Evolutionary conservation across 768 basidiomycete genomes (phyloP).

Genomic region (Austroboletus festivus): DNA sequence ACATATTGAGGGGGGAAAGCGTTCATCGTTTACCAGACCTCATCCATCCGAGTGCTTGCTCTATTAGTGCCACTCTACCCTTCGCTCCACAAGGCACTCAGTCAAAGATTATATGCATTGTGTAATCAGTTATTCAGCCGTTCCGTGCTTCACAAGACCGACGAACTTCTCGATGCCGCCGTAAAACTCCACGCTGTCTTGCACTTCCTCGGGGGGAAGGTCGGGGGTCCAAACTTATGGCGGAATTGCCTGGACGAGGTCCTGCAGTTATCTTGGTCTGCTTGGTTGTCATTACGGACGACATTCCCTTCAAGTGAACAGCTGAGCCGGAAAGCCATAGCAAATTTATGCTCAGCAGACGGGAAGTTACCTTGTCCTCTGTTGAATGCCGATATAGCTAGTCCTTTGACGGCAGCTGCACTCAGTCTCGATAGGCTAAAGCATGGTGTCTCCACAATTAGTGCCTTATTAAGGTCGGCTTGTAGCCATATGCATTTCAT

Average conservation of each 20-base stretch:
- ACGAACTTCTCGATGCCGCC: slow-evolving; percentile 41
- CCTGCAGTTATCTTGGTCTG: slow-evolving; percentile 60
- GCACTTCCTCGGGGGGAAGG: slow-evolving; percentile 75
- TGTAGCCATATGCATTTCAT: not conserved
- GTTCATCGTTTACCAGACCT: slow-evolving; percentile 37
- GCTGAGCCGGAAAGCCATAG: slow-evolving; percentile 9
- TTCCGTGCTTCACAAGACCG: slow-evolving; percentile 41
- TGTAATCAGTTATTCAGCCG: slow-evolving; percentile 58
- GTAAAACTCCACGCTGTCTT: slow-evolving; percentile 60
- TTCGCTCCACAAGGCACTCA: slow-evolving; percentile 56
- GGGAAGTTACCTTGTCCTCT: slow-evolving; percentile 7
- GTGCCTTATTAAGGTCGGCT: slow-evolving; percentile 52
- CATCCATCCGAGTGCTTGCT: slow-evolving; percentile 45
- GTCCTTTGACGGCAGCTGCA: slow-evolving; percentile 49
- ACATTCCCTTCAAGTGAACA: slow-evolving; percentile 49
- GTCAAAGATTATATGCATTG: slow-evolving; percentile 49
- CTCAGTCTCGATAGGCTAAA: slow-evolving; percentile 61
- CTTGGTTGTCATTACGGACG: slow-evolving; percentile 55
- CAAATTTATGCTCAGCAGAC: slow-evolving; percentile 7
- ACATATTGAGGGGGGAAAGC: not conserved
- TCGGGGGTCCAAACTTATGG: slow-evolving; percentile 70
- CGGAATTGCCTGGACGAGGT: slow-evolving; percentile 72
- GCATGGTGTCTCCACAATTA: slow-evolving; percentile 49
- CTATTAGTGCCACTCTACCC: slow-evolving; percentile 66
- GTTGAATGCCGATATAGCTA: slow-evolving; percentile 23